Percentiles rank a stretch among this genome's conserved stretches.
These are phyloP conservation scores for Colletotrichum higginsianum DNA, from an alignment of 2,329 filamentous ascomycete species.

Conservation along the genomic window DNA sequence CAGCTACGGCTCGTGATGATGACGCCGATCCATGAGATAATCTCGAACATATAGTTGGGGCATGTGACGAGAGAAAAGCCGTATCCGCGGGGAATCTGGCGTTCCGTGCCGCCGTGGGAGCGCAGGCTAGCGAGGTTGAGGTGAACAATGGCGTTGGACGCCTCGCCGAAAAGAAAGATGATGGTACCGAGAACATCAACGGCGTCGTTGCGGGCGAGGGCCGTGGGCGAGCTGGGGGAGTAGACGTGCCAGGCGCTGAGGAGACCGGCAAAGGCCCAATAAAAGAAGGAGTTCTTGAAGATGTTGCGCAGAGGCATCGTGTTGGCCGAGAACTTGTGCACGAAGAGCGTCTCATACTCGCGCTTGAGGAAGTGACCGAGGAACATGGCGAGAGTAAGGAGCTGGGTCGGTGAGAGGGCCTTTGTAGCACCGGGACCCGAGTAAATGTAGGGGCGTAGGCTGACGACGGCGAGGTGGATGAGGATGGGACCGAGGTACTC, in stretches of 20 bases:
- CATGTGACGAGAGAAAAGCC: slow-evolving; percentile 92
- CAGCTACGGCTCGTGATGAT: slow-evolving; percentile 85
- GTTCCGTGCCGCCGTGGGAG: slow-evolving; percentile 83
- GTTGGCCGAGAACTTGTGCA: slow-evolving; percentile 94
- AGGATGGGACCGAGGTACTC: slow-evolving; percentile 95
- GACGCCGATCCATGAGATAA: slow-evolving; percentile 87
- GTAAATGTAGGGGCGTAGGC: slow-evolving; percentile 77
- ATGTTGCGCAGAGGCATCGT: slow-evolving; percentile 95
- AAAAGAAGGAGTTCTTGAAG: slow-evolving; percentile 95
- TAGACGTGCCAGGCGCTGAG: slow-evolving; percentile 91
- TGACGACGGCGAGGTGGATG: slow-evolving; percentile 83
- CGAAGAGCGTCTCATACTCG: slow-evolving; percentile 92
- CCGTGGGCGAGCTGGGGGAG: slow-evolving; percentile 78
- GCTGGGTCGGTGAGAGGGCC: slow-evolving; percentile 77
- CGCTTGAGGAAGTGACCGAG: slow-evolving; percentile 92
- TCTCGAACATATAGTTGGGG: slow-evolving; percentile 97
- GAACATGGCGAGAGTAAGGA: slow-evolving; percentile 81
- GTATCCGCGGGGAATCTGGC: slow-evolving; percentile 88
- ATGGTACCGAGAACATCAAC: slow-evolving; percentile 78
- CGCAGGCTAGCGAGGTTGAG: slow-evolving; percentile 83
- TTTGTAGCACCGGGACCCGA: slow-evolving; percentile 57
- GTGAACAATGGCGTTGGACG: slow-evolving; percentile 86
- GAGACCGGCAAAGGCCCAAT: slow-evolving; percentile 88
- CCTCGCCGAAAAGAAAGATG: slow-evolving; percentile 83
- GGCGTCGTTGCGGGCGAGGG: slow-evolving; percentile 61